Percentiles rank a stretch among this genome's conserved stretches.
phyloP scores from a whole-genome alignment of 73 alveolate species.

The Paramecium biaurelia region DNA sequence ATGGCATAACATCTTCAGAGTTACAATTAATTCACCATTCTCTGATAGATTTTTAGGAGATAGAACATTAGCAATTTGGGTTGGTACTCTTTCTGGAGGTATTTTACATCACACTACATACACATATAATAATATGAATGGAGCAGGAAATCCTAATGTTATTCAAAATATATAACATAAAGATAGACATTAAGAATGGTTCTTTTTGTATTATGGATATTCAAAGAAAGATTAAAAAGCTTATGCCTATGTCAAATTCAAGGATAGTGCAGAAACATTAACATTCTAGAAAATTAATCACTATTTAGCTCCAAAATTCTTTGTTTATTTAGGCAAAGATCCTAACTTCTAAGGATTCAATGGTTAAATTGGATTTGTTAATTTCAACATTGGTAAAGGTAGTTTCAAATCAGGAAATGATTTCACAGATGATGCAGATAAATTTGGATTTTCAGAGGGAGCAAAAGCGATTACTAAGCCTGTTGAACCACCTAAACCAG shows the following conservation, averaged over 20 bases:
- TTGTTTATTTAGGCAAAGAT: slow-evolving; percentile 37
- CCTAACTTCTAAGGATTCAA: slow-evolving; percentile 20
- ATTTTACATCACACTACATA: slow-evolving; percentile 16
- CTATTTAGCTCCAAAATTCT: slow-evolving; percentile 43
- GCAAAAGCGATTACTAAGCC: not conserved
- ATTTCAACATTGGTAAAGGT: slow-evolving; percentile 37
- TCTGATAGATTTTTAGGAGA: slow-evolving; percentile 41
- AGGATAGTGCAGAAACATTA: not conserved
- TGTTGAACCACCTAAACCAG: slow-evolving; percentile 11
- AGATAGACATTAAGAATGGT: slow-evolving; percentile 49
- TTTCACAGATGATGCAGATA: slow-evolving; percentile 31
- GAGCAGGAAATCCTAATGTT: slow-evolving; percentile 46
- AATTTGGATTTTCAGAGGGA: slow-evolving; percentile 12
- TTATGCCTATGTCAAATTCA: slow-evolving; percentile 10
- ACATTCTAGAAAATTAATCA: slow-evolving; percentile 10
- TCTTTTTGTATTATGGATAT: slow-evolving; percentile 41
- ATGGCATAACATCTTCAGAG: slow-evolving; percentile 52
- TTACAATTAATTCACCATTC: slow-evolving; percentile 19
- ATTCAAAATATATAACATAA: not conserved
- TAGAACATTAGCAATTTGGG: slow-evolving; percentile 30
- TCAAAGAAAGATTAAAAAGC: not conserved
- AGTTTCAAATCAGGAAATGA: not conserved
- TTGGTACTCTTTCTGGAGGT: slow-evolving; percentile 28
- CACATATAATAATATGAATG: slow-evolving; percentile 40
- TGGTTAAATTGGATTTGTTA: slow-evolving; percentile 13